phyloP scores from a whole-genome alignment of 2,329 filamentous ascomycete species.

The Xylaria multiplex region DNA sequence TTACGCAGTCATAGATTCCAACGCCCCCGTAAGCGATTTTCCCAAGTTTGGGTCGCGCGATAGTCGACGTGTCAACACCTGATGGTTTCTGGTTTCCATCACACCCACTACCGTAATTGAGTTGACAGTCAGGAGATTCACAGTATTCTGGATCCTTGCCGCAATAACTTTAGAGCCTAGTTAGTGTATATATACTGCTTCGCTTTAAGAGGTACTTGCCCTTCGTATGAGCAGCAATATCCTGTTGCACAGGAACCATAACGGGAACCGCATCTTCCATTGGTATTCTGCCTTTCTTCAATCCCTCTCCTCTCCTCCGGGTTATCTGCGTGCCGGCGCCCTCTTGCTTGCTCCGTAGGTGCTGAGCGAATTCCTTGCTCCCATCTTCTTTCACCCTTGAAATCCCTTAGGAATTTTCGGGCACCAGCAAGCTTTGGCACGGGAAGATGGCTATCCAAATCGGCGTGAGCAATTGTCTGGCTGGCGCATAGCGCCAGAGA shows the following conservation, averaged over 20 bases:
- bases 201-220: slow-evolving; percentile 40
- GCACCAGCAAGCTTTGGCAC: slow-evolving; percentile 45
- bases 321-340: slow-evolving; percentile 20
- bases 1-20: slow-evolving; percentile 60
- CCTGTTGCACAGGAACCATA: slow-evolving; percentile 44
- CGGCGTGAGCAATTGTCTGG: slow-evolving; percentile 44
- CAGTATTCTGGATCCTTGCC: slow-evolving; percentile 45
- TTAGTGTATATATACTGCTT: slow-evolving; percentile 32
- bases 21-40: slow-evolving; percentile 58
- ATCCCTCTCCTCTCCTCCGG: slow-evolving; percentile 34
- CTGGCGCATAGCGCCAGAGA: slow-evolving; percentile 43
- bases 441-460: slow-evolving; percentile 33
- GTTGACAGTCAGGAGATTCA: slow-evolving; percentile 48
- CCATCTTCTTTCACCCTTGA: slow-evolving; percentile 43
- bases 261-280: slow-evolving; percentile 41
- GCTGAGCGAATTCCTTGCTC: slow-evolving; percentile 32
- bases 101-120: slow-evolving; percentile 58
- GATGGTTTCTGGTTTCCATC: slow-evolving; percentile 58
- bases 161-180: slow-evolving; percentile 42
- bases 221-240: slow-evolving; percentile 49
- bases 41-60: slow-evolving; percentile 59
- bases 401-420: slow-evolving; percentile 44
- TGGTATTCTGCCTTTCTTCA: slow-evolving; percentile 43
- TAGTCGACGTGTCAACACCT: slow-evolving; percentile 57
- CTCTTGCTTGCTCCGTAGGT: slow-evolving; percentile 24